Percentiles rank a stretch among this genome's conserved stretches.
phyloP scores from a whole-genome alignment of 306 rosid genomes.

The Pterocarpus macrocarpus region DNA sequence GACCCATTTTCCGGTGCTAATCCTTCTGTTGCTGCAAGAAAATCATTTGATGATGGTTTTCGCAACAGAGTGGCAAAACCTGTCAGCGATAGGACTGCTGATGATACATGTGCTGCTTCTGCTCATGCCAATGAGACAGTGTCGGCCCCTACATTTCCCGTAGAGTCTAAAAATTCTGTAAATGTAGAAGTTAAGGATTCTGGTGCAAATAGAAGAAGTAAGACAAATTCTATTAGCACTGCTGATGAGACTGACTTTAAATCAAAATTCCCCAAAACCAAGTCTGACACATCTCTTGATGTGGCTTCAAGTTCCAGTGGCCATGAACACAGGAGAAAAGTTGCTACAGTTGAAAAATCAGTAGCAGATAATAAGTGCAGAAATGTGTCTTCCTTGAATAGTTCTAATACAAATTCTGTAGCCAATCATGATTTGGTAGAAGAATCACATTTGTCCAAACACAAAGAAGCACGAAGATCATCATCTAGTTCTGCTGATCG shows the following conservation, averaged over 20 bases:
- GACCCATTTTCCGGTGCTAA: conserved; percentile 41
- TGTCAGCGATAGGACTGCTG: conserved; percentile 30
- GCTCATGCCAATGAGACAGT: conserved; percentile 36
- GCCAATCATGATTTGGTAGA: conserved; percentile 51
- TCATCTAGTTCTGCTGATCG: conserved; percentile 53
- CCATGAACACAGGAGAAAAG: conserved; percentile 59
- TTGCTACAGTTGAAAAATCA: conserved; percentile 53
- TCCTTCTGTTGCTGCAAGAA: conserved; percentile 53
- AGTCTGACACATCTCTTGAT: conserved; percentile 54
- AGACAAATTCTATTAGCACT: conserved; percentile 48
- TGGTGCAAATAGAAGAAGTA: conserved; percentile 55
- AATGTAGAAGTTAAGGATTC: conserved; percentile 50
- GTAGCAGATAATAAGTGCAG: conserved; percentile 54
- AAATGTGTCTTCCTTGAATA: conserved; percentile 46
- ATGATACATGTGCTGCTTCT: conserved; percentile 38
- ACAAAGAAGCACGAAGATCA: conserved; percentile 53
- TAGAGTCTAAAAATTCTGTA: conserved; percentile 43
- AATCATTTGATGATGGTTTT: conserved; percentile 46
- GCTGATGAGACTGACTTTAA: conserved; percentile 51
- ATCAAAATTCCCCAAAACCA: conserved; percentile 51
- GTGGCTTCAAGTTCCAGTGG: conserved; percentile 44
- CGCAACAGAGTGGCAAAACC: conserved; percentile 49
- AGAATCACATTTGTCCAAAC: conserved; percentile 39
- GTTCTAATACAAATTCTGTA: conserved; percentile 43
- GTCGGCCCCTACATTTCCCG: conserved; percentile 32